These are phyloP conservation scores for Helotiales sp. DNA, from an alignment of 2,329 filamentous ascomycete species.

Conservation along the genomic window DNA sequence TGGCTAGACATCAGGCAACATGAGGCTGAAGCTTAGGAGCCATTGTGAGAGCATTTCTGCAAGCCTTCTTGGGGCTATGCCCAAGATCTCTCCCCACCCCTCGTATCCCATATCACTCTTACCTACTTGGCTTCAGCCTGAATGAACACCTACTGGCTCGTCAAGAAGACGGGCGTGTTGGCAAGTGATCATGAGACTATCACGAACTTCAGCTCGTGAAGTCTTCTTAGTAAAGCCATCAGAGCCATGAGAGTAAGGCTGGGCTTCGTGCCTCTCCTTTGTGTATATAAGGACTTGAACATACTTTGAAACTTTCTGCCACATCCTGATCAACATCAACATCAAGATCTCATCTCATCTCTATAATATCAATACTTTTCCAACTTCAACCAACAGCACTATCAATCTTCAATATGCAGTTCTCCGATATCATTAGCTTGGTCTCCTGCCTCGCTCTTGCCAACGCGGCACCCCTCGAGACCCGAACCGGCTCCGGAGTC, in stretches of 20 bases:
- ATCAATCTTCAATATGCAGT: slow-evolving; percentile 22
- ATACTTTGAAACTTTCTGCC: neutral
- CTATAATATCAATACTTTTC: neutral
- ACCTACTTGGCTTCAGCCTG: neutral
- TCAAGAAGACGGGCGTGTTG: neutral
- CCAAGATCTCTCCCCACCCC: neutral
- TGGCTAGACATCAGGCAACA: neutral
- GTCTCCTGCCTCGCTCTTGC: slow-evolving; percentile 20
- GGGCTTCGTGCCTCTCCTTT: neutral
- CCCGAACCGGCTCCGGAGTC: slow-evolving; percentile 1
- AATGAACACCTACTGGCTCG: neutral
- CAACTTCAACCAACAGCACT: neutral
- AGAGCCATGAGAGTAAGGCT: too few species aligned
- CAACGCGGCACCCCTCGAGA: slow-evolving; percentile 17
- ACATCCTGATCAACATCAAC: neutral
- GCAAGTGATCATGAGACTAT: neutral
- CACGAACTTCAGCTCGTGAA: neutral
- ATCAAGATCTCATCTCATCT: neutral
- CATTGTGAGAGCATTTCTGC: neutral
- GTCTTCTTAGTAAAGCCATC: neutral
- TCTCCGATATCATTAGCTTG: slow-evolving; percentile 19
- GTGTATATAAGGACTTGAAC: neutral
- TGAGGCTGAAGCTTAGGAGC: neutral
- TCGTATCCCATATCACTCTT: neutral
- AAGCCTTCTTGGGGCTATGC: neutral